These are phyloP conservation scores for Beauveria asiatica DNA, from an alignment of 2,329 filamentous ascomycete species.

Conservation along the genomic window DNA sequence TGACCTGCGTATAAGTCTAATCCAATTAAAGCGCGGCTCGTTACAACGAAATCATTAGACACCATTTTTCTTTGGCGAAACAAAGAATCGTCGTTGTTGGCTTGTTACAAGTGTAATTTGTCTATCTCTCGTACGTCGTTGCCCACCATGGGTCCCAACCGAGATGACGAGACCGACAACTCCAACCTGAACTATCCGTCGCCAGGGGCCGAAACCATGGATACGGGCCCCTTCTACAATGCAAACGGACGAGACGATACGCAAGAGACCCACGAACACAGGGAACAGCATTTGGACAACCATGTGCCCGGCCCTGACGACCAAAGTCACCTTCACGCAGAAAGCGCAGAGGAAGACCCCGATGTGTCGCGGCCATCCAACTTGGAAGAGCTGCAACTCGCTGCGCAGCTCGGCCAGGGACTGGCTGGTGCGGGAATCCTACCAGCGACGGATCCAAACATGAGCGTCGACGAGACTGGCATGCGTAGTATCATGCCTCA, in stretches of 20 bases:
- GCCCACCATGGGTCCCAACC: slow-evolving; percentile 23
- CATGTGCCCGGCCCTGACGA: slow-evolving; percentile 15
- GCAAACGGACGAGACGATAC: slow-evolving; percentile 26
- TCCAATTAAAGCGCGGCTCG: background rate
- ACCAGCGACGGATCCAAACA: slow-evolving; percentile 36
- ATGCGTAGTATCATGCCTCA: slow-evolving; percentile 38
- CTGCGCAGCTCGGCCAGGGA: slow-evolving; percentile 48
- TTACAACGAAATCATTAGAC: background rate
- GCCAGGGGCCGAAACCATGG: slow-evolving; percentile 35
- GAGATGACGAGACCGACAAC: slow-evolving; percentile 28
- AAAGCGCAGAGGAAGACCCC: slow-evolving; percentile 26
- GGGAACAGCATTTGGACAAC: slow-evolving; percentile 12
- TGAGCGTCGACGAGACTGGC: slow-evolving; percentile 34
- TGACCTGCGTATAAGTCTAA: slow-evolving; percentile 1
- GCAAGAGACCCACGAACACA: slow-evolving; percentile 22
- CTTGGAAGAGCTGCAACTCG: slow-evolving; percentile 48
- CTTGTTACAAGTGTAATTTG: background rate
- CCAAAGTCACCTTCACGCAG: slow-evolving; percentile 22
- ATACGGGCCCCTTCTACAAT: slow-evolving; percentile 36
- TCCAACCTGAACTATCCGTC: slow-evolving; percentile 37
- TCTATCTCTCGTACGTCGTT: background rate
- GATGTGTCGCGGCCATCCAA: slow-evolving; percentile 36
- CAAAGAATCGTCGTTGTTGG: background rate
- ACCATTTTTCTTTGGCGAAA: background rate
- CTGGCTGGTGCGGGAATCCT: slow-evolving; percentile 41